Conservation (phyloP, 1,284 basidiomycete species). For the Tilletia setariae region DNA sequence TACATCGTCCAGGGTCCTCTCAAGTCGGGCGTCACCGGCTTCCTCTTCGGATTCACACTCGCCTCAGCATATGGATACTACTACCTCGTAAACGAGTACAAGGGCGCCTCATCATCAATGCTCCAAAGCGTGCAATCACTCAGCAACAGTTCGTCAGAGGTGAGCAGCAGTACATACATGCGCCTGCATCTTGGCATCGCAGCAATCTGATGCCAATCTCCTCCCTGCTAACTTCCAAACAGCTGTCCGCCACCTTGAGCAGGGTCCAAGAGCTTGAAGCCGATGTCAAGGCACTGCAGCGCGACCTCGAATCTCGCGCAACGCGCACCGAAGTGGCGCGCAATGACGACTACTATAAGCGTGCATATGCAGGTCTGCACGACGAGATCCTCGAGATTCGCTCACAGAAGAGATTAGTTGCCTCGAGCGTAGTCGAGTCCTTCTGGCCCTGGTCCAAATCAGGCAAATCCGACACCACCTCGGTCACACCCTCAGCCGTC, state of each 20-base stretch:
- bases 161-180: slow-evolving; percentile 33
- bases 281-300: neutral
- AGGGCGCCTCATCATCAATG: slow-evolving; percentile 74
- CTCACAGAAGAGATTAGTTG: neutral
- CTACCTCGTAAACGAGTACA: slow-evolving; percentile 83
- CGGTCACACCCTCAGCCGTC: neutral
- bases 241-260: neutral
- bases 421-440: neutral
- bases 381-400: neutral
- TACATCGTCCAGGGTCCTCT: slow-evolving; percentile 24
- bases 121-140: slow-evolving; percentile 82
- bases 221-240: neutral
- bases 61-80: slow-evolving; percentile 74
- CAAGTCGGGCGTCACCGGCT: slow-evolving; percentile 65
- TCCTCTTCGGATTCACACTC: slow-evolving; percentile 81
- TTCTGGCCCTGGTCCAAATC: neutral
- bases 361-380: neutral
- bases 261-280: neutral
- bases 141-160: slow-evolving; percentile 77
- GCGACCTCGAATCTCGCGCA: neutral
- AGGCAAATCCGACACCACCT: neutral
- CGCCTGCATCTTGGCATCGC: neutral
- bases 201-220: neutral
- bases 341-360: neutral
- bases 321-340: neutral